These are phyloP conservation scores for Rhododendron kiyosumense DNA, from an alignment of 148 eudicot species.

Conservation along the genomic window DNA sequence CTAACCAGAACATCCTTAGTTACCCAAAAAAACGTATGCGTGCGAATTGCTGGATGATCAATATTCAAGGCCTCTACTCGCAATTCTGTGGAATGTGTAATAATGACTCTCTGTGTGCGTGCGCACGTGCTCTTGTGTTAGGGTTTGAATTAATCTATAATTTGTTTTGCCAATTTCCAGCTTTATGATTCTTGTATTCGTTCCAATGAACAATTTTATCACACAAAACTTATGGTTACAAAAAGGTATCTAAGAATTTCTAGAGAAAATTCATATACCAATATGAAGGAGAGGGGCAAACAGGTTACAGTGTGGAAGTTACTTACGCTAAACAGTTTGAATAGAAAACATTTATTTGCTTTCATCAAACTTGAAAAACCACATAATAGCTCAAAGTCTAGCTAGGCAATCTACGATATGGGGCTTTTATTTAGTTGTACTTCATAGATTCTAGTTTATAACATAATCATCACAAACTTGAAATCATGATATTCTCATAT, in stretches of 20 bases:
- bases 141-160: too few species aligned
- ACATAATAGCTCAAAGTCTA: background rate
- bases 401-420: background rate
- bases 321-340: background rate
- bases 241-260: background rate
- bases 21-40: too few species aligned
- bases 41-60: too few species aligned
- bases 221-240: too few species aligned
- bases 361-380: background rate
- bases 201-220: too few species aligned
- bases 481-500: background rate
- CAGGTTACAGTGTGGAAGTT: background rate
- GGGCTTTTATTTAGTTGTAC: background rate
- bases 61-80: too few species aligned
- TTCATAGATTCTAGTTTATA: background rate
- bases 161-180: background rate
- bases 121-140: too few species aligned
- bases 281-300: background rate
- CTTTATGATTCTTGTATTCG: too few species aligned
- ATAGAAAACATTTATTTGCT: too few species aligned
- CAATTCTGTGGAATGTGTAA: too few species aligned
- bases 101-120: too few species aligned
- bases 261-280: background rate
- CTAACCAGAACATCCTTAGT: too few species aligned
- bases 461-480: background rate